Evolutionary conservation across 2,329 filamentous ascomycete species (phyloP), one percentile per base, ranked within the genome.

Genomic region (Fusarium sp.): DNA sequence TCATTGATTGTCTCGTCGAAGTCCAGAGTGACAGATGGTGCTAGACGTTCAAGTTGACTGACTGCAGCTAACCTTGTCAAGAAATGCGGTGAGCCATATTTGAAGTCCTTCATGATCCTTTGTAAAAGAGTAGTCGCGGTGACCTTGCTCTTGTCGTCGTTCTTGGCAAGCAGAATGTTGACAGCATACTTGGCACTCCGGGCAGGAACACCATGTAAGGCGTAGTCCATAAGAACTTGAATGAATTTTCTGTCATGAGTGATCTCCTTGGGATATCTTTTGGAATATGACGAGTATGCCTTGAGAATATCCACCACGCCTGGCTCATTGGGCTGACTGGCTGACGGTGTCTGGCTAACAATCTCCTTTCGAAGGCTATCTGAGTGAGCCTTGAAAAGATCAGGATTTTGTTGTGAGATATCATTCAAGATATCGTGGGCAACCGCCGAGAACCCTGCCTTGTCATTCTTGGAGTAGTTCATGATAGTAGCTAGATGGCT

Each of bases 401-500:
- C 91, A 0, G 96, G 94, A 67, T 96, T 96, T 43, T 89, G 88
- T 52, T 92, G 90, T 0, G 96, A 98, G 29, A 98, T 97, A 75
- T 97, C 92, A 73, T 93, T 95, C 46, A 98, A 85, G 52, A 98
- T 86, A 74, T 97, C 92, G 74, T 97, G 94, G 3, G 96, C 95
- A 15, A 92, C 89, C 20, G 87, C 82, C 8, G 91, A 92, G 47
- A 97, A 83, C 1, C 90, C 90, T 47, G 91, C 88, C 74, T 94
- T 91, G 74, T 97, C 91, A 11, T 89, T 94, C 73, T 93, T 90
- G 13, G 94, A 94, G 73, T 91, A 92, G 58, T 94, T 90, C 82
- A 98, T 92, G 66, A 98, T 95, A 1, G 93, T 90, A 5, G 94
- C 89, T 18, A 99, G 89, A 76, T 99, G 94, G 76, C 95, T 98